Percentiles rank a stretch among this genome's conserved stretches.
Evolutionary conservation across 192 early-diverging fungal genomes (phyloP).

Genomic region (Coemansia sp.): DNA sequence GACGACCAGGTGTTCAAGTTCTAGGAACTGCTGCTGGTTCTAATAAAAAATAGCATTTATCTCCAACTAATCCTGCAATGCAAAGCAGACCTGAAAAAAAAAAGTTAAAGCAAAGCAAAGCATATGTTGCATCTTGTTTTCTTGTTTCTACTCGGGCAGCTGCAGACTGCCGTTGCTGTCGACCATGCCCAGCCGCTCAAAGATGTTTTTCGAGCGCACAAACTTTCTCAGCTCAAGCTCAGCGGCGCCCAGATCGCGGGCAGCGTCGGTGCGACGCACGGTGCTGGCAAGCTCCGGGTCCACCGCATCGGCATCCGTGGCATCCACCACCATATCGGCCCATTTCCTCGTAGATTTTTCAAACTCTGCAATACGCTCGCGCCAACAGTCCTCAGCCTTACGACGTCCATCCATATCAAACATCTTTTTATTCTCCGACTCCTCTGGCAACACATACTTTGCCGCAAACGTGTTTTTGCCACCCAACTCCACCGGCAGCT

Average conservation of each 20-base stretch:
- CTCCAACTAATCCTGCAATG: too few relatives aligned
- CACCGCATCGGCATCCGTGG: background rate
- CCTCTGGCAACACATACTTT: conserved; percentile 21
- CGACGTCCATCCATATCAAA: conserved; percentile 32
- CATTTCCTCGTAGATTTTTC: conserved; percentile 33
- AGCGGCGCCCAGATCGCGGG: conserved; percentile 17
- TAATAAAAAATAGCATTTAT: too few relatives aligned
- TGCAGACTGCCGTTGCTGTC: conserved; percentile 21
- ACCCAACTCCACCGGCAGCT: conserved; percentile 34
- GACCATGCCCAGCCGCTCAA: conserved; percentile 27
- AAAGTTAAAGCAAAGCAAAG: background rate
- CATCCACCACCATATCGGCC: conserved; percentile 10
- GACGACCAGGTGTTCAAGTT: conserved; percentile 90
- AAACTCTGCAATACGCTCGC: conserved; percentile 23
- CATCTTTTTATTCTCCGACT: conserved; percentile 34
- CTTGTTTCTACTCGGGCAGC: conserved; percentile 15
- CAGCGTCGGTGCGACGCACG: conserved; percentile 22
- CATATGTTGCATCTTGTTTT: background rate
- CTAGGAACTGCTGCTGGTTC: conserved; percentile 39
- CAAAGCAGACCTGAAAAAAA: background rate
- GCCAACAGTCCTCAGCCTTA: conserved; percentile 35
- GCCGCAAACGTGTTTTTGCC: conserved; percentile 24
- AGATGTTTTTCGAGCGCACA: conserved; percentile 25
- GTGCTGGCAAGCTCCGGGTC: background rate
- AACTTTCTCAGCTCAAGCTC: conserved; percentile 35